Evolutionary conservation across 2,329 filamentous ascomycete genomes (phyloP).

Genomic region (Purpureocillium takamizusanense): DNA sequence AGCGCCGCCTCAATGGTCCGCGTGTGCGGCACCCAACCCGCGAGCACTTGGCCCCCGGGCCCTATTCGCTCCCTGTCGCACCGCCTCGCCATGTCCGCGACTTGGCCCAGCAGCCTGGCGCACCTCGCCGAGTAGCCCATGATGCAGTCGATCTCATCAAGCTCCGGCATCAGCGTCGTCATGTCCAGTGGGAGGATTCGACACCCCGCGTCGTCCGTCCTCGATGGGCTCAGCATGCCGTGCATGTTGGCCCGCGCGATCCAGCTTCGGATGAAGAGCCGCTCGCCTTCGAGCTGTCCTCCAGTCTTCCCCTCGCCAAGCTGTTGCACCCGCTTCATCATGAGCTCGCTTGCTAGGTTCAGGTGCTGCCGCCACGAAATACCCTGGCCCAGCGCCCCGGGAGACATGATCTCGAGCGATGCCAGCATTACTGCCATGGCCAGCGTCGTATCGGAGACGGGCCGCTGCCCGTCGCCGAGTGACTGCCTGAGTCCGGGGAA

Average conservation of each 20-base stretch:
- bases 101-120: constrained; percentile 71
- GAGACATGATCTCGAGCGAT: constrained; percentile 75
- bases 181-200: constrained; percentile 1
- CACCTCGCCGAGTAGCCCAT: constrained; percentile 49
- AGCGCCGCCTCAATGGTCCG: constrained; percentile 38
- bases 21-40: constrained; percentile 49
- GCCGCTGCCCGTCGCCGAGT: constrained; percentile 49
- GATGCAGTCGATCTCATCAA: constrained; percentile 70
- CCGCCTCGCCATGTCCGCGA: constrained; percentile 60
- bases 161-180: constrained; percentile 1
- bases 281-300: constrained; percentile 47
- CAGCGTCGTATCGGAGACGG: constrained; percentile 63
- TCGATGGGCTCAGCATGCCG: constrained; percentile 58
- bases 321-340: constrained; percentile 47
- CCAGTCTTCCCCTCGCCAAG: constrained; percentile 12
- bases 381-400: constrained; percentile 69
- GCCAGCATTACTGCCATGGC: constrained; percentile 80
- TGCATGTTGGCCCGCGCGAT: constrained; percentile 77
- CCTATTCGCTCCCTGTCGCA: constrained; percentile 60
- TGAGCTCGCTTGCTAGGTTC: constrained; percentile 65
- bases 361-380: constrained; percentile 78
- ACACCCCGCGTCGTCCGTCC: constrained; percentile 2
- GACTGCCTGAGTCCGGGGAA: constrained; percentile 63
- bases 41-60: constrained; percentile 21
- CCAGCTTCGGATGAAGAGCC: constrained; percentile 73